These are phyloP conservation scores for Mortierella sp. DNA, from an alignment of 371 early-diverging fungal genomes.

Conservation along the genomic window DNA sequence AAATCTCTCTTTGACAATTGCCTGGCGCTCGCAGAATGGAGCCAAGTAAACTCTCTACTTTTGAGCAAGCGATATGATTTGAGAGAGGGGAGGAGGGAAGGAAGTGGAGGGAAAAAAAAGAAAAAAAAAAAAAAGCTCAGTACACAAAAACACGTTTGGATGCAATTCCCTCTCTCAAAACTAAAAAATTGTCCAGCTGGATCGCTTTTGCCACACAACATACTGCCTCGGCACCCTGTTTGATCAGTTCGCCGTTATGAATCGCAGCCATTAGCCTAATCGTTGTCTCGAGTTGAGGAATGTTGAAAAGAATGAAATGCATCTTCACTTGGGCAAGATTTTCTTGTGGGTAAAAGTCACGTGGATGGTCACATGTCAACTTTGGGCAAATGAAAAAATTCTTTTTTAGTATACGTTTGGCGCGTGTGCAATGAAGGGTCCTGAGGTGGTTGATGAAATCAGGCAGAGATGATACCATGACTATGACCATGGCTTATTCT, in stretches of 20 bases:
- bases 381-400: no score
- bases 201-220: conserved; percentile 1
- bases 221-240: conserved; percentile 75
- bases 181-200: no score
- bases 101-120: no score
- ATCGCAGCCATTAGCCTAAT: conserved; percentile 18
- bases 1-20: conserved; percentile 89
- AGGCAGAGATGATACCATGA: no score
- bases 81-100: no score
- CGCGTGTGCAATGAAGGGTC: no score
- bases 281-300: background rate
- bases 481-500: no score
- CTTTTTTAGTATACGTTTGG: no score
- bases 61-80: no score
- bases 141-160: background rate
- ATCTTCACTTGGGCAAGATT: background rate
- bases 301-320: background rate
- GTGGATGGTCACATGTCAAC: background rate
- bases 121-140: conserved; percentile 2
- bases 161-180: background rate
- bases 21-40: conserved; percentile 61
- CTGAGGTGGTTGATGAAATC: no score
- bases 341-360: background rate
- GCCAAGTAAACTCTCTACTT: conserved; percentile 66
- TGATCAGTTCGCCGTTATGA: conserved; percentile 56